Percentiles rank a stretch among this genome's conserved stretches.
Conservation (phyloP, 2,329 filamentous ascomycete genomes). For the Coccinonectria pachysandricola region DNA sequence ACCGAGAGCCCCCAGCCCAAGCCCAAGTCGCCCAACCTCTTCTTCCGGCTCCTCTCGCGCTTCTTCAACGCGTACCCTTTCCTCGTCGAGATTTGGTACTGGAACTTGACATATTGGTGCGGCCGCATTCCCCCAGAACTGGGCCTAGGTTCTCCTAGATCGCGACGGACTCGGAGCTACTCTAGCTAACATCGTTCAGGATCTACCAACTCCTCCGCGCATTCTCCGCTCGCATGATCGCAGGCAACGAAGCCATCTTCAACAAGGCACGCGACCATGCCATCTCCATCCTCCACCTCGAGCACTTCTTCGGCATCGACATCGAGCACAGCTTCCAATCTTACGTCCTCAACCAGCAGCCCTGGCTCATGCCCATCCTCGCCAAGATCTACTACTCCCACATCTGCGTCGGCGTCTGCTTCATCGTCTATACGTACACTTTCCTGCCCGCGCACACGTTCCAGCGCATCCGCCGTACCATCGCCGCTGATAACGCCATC, state of each 20-base stretch:
- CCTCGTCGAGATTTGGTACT: slow-evolving; percentile 27
- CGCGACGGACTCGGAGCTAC: too few relatives aligned
- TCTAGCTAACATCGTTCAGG: slow-evolving; percentile 12
- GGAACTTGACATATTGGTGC: slow-evolving; percentile 26
- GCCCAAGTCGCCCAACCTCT: slow-evolving; percentile 11
- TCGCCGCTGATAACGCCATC: slow-evolving; percentile 37
- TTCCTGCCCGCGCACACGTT: slow-evolving; percentile 30
- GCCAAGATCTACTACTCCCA: slow-evolving; percentile 36
- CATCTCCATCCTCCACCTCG: slow-evolving; percentile 28
- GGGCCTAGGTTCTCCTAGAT: neutral
- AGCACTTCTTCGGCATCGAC: slow-evolving; percentile 26
- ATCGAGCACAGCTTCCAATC: slow-evolving; percentile 30
- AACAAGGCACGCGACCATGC: slow-evolving; percentile 29
- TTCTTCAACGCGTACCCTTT: slow-evolving; percentile 24
- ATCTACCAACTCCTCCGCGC: slow-evolving; percentile 35
- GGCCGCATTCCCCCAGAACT: neutral
- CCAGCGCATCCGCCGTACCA: slow-evolving; percentile 32
- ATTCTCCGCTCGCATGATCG: slow-evolving; percentile 30
- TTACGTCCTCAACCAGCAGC: slow-evolving; percentile 25
- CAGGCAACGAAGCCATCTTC: slow-evolving; percentile 27
- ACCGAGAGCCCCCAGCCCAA: slow-evolving; percentile 5
- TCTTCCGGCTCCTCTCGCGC: slow-evolving; percentile 18
- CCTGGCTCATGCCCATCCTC: slow-evolving; percentile 29
- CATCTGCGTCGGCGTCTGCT: slow-evolving; percentile 33
- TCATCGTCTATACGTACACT: slow-evolving; percentile 38